These are phyloP conservation scores for Gymnopilus dilepis DNA, from an alignment of 768 basidiomycete genomes.

Conservation along the genomic window DNA sequence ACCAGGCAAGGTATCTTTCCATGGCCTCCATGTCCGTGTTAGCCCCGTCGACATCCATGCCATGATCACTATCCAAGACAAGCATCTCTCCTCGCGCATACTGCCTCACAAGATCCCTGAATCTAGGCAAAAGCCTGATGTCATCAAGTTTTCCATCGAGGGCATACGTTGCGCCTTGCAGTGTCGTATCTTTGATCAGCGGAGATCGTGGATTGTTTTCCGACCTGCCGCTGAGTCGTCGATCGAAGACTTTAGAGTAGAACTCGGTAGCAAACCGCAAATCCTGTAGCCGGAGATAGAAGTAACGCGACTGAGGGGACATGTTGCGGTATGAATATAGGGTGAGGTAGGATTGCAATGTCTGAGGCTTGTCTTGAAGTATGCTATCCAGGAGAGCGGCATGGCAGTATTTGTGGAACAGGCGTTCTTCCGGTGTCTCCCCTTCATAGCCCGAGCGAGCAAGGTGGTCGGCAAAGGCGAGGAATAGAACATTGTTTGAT, in stretches of 20 bases:
- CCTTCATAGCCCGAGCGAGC: constrained; percentile 62
- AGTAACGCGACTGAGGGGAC: constrained; percentile 60
- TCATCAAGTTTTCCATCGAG: constrained; percentile 62
- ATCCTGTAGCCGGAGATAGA: constrained; percentile 74
- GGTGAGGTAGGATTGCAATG: constrained; percentile 75
- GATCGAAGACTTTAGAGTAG: constrained; percentile 75
- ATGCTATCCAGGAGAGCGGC: constrained; percentile 85
- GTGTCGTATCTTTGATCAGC: constrained; percentile 73
- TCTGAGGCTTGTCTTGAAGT: constrained; percentile 86
- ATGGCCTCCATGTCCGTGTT: constrained; percentile 22
- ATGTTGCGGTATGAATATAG: constrained; percentile 72
- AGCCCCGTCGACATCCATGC: constrained; percentile 16
- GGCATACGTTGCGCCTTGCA: constrained; percentile 66
- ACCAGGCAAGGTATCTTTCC: constrained; percentile 65
- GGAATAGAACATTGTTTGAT: constrained; percentile 79
- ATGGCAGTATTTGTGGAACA: constrained; percentile 76
- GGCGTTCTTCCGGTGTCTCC: constrained; percentile 59
- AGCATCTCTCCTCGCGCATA: constrained; percentile 61
- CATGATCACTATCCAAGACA: not conserved
- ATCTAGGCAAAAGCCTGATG: constrained; percentile 45
- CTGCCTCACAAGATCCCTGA: constrained; percentile 48
- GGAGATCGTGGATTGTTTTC: constrained; percentile 71
- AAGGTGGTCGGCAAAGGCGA: constrained; percentile 83
- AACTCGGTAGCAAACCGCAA: constrained; percentile 78
- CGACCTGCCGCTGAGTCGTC: constrained; percentile 72